These are phyloP conservation scores for Daphne laureola DNA, from an alignment of 441 rosid genomes.

Conservation along the genomic window DNA sequence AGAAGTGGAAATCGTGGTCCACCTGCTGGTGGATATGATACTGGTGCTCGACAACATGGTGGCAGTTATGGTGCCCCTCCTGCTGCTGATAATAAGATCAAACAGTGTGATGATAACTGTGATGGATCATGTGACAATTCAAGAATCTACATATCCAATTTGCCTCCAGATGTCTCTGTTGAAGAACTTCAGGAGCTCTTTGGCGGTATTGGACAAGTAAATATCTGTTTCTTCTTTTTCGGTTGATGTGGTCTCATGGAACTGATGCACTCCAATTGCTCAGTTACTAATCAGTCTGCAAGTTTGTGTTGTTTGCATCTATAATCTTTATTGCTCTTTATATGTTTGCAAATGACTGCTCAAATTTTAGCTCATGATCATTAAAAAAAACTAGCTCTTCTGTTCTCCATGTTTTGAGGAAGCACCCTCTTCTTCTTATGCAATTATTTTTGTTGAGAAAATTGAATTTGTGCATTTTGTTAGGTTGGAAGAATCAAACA, in stretches of 20 bases:
- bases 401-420: no score
- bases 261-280: no score
- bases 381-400: no score
- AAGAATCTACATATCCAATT: constrained; percentile 87
- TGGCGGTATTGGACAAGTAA: constrained; percentile 97
- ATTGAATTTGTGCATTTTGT: constrained; percentile 1
- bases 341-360: no score
- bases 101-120: constrained; percentile 82
- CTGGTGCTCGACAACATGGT: constrained; percentile 57
- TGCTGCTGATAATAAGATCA: constrained; percentile 49
- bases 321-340: no score
- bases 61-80: constrained; percentile 34
- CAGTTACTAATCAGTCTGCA: no score
- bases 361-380: no score
- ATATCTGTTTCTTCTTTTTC: constrained; percentile 23
- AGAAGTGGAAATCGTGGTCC: constrained; percentile 60
- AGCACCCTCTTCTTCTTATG: no score
- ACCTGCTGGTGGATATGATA: constrained; percentile 37
- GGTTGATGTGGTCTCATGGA: constrained; percentile 3
- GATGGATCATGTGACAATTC: constrained; percentile 81
- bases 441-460: no score
- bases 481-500: constrained; percentile 97
- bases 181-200: constrained; percentile 88
- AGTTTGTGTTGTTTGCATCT: no score
- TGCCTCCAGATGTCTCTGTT: constrained; percentile 82